Base-by-base conservation (phyloP, 257 asterid species). In the Sherardia arvensis region DNA sequence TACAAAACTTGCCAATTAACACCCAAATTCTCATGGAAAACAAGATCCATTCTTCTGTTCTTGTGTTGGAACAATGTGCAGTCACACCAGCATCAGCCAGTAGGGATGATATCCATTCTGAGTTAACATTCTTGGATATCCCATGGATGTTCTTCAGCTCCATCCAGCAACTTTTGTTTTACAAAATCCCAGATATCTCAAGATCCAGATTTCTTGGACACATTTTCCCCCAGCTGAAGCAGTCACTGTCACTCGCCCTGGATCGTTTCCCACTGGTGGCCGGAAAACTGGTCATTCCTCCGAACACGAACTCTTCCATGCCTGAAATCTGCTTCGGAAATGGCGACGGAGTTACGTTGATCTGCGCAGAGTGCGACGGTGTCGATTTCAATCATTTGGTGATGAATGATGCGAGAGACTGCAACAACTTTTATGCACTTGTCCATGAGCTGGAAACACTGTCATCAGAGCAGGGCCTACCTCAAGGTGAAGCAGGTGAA, bases 121-220 rank as follows among this genome's bases (percentile, higher is more conserved):
- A 74, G 4, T 62, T 76, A 17, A 74, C 74, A 29, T 79, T 67
- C 28, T 59, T 74, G 26, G 84, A 79, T 62, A 61, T 79, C 28
- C 23, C 62, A 2, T 76, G 75, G 65, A 9, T 79, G 33, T 9
- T 17, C 38, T 71, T 56, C 17, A 26, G 66, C 29, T 76, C 75
- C 3, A 40, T 76, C 3, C 68, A 73, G 25, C 73, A 78, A 8
- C 58, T 80, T 1, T 14, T 77, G 38, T 71, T 80, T 66, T 80
- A 73, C 57, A 49, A 71, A 9, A 29, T 59, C 4, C 76, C 73
- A 4, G n/a, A 34, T 26, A 38, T 69, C 43, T 57, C 74, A 6
- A 43, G 33, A 40, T n/a, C 38, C 66, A 62, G 77, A 34, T 80
- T 77, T 53, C 10, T 66, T 7, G 64, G 71, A 0, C 40, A 29